Evolutionary conservation across 1,139 yeast species (phyloP), one percentile per base, ranked within the genome.

Genomic region (Ashbya aceris): DNA sequence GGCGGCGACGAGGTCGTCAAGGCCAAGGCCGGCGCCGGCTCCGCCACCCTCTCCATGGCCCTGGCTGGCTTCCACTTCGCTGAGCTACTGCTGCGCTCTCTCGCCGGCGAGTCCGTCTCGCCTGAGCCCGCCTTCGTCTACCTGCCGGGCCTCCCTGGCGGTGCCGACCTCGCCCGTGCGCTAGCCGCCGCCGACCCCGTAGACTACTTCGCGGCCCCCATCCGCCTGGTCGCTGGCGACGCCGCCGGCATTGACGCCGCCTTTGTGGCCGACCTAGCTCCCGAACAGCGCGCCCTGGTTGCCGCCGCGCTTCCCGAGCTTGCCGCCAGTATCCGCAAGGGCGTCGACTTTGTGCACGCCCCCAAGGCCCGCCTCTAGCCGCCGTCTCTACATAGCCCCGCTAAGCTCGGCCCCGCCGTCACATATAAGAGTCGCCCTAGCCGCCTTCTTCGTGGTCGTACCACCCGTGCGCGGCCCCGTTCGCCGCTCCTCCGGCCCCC

Each of bases 1-100:
- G 89, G 86, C 46, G 87, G 87, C 53, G 89, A 81, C 61, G 89
- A 81, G 61, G 86, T 81, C 34, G 87, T 81, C 43, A 72, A 78
- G 62, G 87, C 87, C 23, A 81, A 81, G 61, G 73, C 78, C 50
- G 87, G 87, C 47, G 79, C 79, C 33, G 89, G 89, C 8, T 78
- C 85, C 7, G 89, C 87, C 26, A 81, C 89, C 11, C 69, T 81
- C 51, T 77, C 84, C 1, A 81, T 81, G 89, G 86, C 87, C 12
- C 75, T 73, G 53, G 86, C 87, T 27, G 89, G 85, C 32, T 79
- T 76, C 64, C 69, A 79, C 50, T 80, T 81, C 63, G 77, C 82
- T 27, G 46, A 50, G 23, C 49, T 50, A 27, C 43, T 58, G 14
- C 46, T 59, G 33, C 46, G 47, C 36, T 56, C 58, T 40, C 49